Base-by-base conservation (phyloP, 2,329 filamentous ascomycete species). In the Amauroascus niger region DNA sequence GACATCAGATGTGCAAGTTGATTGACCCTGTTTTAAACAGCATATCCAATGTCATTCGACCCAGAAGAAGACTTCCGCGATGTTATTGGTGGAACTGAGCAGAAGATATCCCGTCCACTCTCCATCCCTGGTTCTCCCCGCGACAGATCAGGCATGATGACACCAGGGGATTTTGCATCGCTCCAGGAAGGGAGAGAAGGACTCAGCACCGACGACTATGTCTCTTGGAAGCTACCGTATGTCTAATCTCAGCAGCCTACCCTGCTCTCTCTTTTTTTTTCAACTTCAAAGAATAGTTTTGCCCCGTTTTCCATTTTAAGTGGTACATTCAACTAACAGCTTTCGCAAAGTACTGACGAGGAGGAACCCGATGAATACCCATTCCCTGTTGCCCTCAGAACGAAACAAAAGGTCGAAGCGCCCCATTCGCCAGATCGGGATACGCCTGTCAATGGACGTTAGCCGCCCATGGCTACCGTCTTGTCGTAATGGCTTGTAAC, bases 171-270 rank as follows among this genome's bases (percentile, higher is more conserved):
- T 70, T 97, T 97, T 77, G 93, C 89, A 26, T 95, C 88, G 62
- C 76, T 98, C 53, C 93, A 97, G 71, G 93, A 98, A 71, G 88
- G 89, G 43, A 85, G 86, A 41, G 93, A 98, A 70, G 90, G 91
- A 0, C 74, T 98, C 62, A 93, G 79, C 73, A 97, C 93, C 0
- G 93, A 98, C 72, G 93, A 98, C 67, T 97, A 98, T 69, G 88
- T 97, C 65, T 87, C 91, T 30, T 98, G 93, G 93, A 95, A 94
- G 74, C 76, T 97, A 55, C 93, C 91, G 86, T 97, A 80, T 86
- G 90, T 89, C 54, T 24, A n/a, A n/a, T n/a, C n/a, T n/a, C n/a
- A n/a, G n/a, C n/a, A n/a, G n/a, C n/a, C n/a, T n/a, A n/a, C n/a
- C n/a, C n/a, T n/a, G n/a, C n/a, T n/a, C n/a, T n/a, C n/a, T n/a